These are phyloP conservation scores for Elaeagnus macrophylla DNA, from an alignment of 306 rosid species.

Conservation along the genomic window DNA sequence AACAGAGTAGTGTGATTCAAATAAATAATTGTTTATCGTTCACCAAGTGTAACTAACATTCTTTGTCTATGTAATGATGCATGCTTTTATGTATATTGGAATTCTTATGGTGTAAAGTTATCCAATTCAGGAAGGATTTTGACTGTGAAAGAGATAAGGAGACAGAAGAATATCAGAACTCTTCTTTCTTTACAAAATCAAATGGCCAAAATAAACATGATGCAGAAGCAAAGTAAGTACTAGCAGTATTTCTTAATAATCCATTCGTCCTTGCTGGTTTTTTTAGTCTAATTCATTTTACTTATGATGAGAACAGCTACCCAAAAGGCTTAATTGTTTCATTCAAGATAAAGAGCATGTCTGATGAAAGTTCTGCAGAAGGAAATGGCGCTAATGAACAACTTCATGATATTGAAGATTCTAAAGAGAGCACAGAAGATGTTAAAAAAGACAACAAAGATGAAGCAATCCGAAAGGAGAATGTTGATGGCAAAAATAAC, in stretches of 20 bases:
- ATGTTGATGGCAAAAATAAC: conserved; percentile 22
- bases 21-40: background rate
- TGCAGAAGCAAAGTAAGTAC: conserved; percentile 44
- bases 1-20: background rate
- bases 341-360: conserved; percentile 43
- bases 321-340: conserved; percentile 81
- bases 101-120: background rate
- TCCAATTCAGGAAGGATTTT: conserved; percentile 60
- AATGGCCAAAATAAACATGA: conserved; percentile 31
- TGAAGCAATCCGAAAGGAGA: conserved; percentile 28
- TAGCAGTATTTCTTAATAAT: no score
- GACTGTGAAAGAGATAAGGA: conserved; percentile 62
- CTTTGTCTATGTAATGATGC: background rate
- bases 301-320: conserved; percentile 46
- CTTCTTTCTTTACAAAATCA: conserved; percentile 26
- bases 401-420: conserved; percentile 18
- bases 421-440: conserved; percentile 22
- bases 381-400: conserved; percentile 27
- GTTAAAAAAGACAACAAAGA: conserved; percentile 11
- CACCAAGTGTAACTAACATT: background rate
- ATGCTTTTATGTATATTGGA: background rate
- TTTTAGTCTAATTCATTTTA: conserved; percentile 9
- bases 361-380: conserved; percentile 32
- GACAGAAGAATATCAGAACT: conserved; percentile 37
- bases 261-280: no score